Percentiles rank a stretch among this genome's conserved stretches.
Evolutionary conservation across 139 green algal genomes (phyloP).

Genomic region (Coelastrella sp.): DNA sequence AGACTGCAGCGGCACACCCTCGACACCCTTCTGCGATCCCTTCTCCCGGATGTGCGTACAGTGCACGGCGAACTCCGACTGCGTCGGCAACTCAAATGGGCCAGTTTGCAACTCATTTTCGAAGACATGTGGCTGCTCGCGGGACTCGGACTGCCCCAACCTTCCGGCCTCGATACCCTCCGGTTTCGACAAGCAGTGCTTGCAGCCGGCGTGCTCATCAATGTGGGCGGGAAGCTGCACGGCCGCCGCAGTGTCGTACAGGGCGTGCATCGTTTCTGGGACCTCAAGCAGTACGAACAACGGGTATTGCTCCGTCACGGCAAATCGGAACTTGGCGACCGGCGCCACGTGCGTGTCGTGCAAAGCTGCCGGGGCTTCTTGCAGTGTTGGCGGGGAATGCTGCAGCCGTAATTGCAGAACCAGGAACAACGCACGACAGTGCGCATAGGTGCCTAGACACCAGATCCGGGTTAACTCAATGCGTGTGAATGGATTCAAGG

Average conservation of each 20-base stretch:
- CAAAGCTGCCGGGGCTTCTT: neutral
- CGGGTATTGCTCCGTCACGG: neutral
- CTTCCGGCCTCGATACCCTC: neutral
- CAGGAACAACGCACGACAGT: neutral
- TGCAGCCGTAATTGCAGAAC: neutral
- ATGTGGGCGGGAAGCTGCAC: neutral
- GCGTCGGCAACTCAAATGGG: neutral
- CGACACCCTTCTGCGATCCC: neutral
- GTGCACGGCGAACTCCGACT: neutral
- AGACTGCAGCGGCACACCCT: neutral
- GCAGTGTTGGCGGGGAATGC: neutral
- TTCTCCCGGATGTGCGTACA: neutral
- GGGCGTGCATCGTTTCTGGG: neutral
- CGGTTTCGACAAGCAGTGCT: neutral
- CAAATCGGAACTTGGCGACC: neutral
- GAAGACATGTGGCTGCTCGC: neutral
- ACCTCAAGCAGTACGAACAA: neutral
- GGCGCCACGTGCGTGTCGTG: neutral
- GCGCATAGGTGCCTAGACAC: no score
- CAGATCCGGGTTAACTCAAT: no score
- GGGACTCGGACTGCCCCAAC: neutral
- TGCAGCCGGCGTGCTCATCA: neutral
- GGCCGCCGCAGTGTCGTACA: neutral
- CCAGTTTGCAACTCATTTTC: neutral
- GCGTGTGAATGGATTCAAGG: no score